Conservation (phyloP, 2,329 filamentous ascomycete genomes). For the Truncatella angustata region DNA sequence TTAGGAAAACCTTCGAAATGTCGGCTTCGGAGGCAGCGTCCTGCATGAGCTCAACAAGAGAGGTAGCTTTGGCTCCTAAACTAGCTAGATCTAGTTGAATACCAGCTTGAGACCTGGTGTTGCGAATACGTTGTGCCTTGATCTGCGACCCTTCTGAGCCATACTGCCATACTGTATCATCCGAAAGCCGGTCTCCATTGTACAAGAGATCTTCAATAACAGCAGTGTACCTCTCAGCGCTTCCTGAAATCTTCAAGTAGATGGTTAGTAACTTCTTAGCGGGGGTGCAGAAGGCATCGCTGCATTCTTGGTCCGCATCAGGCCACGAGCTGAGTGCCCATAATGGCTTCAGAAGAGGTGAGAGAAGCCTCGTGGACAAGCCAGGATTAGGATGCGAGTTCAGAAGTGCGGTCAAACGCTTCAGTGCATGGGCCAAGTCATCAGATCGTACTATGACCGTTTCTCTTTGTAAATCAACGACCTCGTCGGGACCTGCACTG, state of each 20-base stretch:
- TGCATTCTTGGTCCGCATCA: constrained; percentile 27
- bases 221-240: constrained; percentile 43
- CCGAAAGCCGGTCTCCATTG: constrained; percentile 40
- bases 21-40: constrained; percentile 53
- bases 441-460: constrained; percentile 44
- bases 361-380: constrained; percentile 59
- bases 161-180: constrained; percentile 51
- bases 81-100: constrained; percentile 37
- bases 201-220: constrained; percentile 57
- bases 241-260: constrained; percentile 56
- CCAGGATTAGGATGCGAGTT: constrained; percentile 67
- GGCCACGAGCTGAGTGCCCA: constrained; percentile 61
- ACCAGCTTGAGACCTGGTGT: constrained; percentile 6
- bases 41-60: constrained; percentile 49
- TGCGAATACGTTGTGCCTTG: constrained; percentile 42
- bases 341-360: constrained; percentile 57
- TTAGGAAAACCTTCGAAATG: constrained; percentile 59
- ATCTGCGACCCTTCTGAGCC: constrained; percentile 45
- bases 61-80: constrained; percentile 46
- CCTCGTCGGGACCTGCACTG: constrained; percentile 31
- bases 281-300: constrained; percentile 41
- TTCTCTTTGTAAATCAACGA: constrained; percentile 44
- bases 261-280: constrained; percentile 52
- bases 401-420: constrained; percentile 53
- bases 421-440: constrained; percentile 50